phyloP scores from a whole-genome alignment of 768 basidiomycete genomes.

The Russula earlei region DNA sequence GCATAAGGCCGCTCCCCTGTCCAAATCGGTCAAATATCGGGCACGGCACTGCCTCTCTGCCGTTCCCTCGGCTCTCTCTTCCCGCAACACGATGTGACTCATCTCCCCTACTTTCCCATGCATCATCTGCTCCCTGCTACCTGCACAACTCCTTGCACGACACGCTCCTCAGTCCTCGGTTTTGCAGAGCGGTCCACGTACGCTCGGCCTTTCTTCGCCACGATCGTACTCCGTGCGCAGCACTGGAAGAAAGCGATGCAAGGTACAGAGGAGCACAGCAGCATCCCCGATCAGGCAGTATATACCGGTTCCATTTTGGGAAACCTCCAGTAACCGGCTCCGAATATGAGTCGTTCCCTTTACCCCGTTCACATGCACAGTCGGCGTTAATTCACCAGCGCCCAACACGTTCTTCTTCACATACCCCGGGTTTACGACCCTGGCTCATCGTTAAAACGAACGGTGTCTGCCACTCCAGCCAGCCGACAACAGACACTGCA shows the following conservation, averaged over 20 bases:
- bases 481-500: neutral
- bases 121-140: neutral
- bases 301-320: slow-evolving; percentile 1
- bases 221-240: neutral
- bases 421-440: no score
- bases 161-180: neutral
- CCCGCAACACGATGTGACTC: slow-evolving; percentile 3
- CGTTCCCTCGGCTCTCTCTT: neutral
- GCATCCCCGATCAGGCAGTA: neutral
- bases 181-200: neutral
- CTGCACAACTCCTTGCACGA: neutral
- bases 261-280: slow-evolving; percentile 1
- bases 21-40: neutral
- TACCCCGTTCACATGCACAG: neutral
- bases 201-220: neutral
- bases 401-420: neutral
- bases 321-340: slow-evolving; percentile 8
- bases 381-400: neutral
- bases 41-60: neutral
- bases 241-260: neutral
- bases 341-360: slow-evolving; percentile 10
- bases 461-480: neutral
- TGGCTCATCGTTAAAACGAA: neutral
- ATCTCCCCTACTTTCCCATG: neutral
- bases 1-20: neutral